Base-by-base conservation (phyloP, 164 flowering plant genomes). In the Protea cynaroides region DNA sequence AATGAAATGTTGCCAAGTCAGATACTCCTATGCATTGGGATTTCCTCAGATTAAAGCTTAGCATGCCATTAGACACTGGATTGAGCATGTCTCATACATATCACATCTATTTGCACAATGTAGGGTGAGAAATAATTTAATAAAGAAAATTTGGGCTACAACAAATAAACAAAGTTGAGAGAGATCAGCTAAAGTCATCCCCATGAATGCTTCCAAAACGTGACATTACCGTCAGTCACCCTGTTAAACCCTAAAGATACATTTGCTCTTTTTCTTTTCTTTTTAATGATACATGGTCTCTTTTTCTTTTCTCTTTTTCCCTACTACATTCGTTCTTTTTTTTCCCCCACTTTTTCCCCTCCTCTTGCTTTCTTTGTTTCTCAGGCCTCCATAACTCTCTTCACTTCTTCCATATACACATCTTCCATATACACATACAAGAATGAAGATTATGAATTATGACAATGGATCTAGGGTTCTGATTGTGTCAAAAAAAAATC, bases 371-470 rank as follows among this genome's bases (percentile, higher is more conserved):
- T 58, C 47, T 25, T 67, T 56, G 38, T 53, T 68, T 54, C 54
- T 57, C 58, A 36, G 63, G 61, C 57, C 51, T 62, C 53, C 46
- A 56, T 57, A 61, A 49, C 54, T 46, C 46, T 62, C 51, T 62
- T 54, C 53, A n/a, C n/a, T 60, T 49, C 68, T 61, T 65, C 63
- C 60, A 47, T 36, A 51, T 66, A 60, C 73, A 69, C 78, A n/a
- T 29, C 34, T 29, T 29, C 77, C 80, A 73, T 88, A 62, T 84
- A 84, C 85, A 84, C 75, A 73, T 77, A 81, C 84, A 80, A 81
- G 79, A 80, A 82, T 81, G 78, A 67, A 58, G 47, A 69, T 58
- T 65, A 57, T 63, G 59, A 61, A 69, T 58, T 66, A 57, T 63
- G 59, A 61, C 52, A 58, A 46, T 64, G 58, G 57, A 8, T 40